Conservation (phyloP, 2,329 filamentous ascomycete species). For the Juglanconis oblonga region DNA sequence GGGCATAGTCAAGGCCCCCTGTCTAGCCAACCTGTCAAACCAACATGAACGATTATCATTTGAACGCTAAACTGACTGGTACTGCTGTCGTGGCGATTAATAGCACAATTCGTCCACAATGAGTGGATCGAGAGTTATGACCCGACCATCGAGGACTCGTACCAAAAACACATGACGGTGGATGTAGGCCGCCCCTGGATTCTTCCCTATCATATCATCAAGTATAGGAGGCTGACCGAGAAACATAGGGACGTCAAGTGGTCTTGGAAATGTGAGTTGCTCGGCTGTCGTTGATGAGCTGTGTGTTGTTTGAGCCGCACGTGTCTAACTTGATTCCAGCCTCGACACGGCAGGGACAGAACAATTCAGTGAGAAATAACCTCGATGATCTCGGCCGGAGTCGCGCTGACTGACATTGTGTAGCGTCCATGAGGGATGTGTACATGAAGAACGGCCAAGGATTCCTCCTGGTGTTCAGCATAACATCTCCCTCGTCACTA, state of each 20-base stretch:
- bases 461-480: slow-evolving; percentile 89
- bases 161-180: slow-evolving; percentile 72
- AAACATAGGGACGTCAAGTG: slow-evolving; percentile 73
- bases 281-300: slow-evolving; percentile 10
- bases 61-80: slow-evolving; percentile 17
- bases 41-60: slow-evolving; percentile 13
- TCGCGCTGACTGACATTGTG: slow-evolving; percentile 23
- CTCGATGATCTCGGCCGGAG: neutral
- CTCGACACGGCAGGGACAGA: slow-evolving; percentile 90
- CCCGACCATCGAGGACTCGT: slow-evolving; percentile 76
- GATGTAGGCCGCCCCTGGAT: slow-evolving; percentile 63
- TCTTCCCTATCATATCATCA: slow-evolving; percentile 12
- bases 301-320: slow-evolving; percentile 9
- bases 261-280: slow-evolving; percentile 77
- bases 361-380: slow-evolving; percentile 74
- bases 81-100: slow-evolving; percentile 15
- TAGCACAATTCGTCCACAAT: slow-evolving; percentile 90
- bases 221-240: slow-evolving; percentile 28
- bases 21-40: slow-evolving; percentile 11
- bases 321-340: slow-evolving; percentile 36
- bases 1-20: slow-evolving; percentile 19
- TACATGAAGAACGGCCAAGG: slow-evolving; percentile 95
- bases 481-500: slow-evolving; percentile 80
- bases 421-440: slow-evolving; percentile 69
- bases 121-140: slow-evolving; percentile 90